These are phyloP conservation scores for Diplodia mutila DNA, from an alignment of 2,329 filamentous ascomycete species.

Conservation along the genomic window DNA sequence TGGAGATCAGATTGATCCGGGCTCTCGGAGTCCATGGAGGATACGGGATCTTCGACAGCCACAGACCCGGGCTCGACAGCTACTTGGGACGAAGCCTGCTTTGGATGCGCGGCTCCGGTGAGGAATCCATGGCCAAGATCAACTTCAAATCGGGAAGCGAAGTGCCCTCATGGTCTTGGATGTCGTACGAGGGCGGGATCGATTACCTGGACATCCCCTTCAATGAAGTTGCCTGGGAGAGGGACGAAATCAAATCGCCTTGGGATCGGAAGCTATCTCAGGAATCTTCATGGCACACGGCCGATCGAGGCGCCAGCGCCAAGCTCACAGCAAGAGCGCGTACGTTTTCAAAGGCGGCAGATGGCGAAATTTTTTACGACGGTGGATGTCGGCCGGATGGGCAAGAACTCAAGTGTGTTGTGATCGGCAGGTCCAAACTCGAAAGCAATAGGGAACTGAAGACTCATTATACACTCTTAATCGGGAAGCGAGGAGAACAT, in stretches of 20 bases:
- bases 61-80: neutral
- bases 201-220: neutral
- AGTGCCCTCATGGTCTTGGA: neutral
- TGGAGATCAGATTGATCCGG: conserved; percentile 36
- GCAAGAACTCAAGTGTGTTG: neutral
- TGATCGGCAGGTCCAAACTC: neutral
- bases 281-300: neutral
- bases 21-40: conserved; percentile 34
- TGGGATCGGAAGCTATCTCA: neutral
- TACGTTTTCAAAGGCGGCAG: neutral
- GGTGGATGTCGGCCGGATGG: neutral
- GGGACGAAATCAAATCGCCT: neutral
- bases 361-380: neutral
- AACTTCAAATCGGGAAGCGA: neutral
- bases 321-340: neutral
- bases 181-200: neutral
- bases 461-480: neutral
- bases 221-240: neutral
- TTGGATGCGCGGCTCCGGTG: neutral
- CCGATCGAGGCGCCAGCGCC: neutral
- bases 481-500: neutral
- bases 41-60: conserved; percentile 39
- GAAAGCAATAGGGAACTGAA: accelerated
- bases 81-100: neutral
- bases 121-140: neutral